phyloP scores from a whole-genome alignment of 371 early-diverging fungal genomes.

The Mortierella polycephala region DNA sequence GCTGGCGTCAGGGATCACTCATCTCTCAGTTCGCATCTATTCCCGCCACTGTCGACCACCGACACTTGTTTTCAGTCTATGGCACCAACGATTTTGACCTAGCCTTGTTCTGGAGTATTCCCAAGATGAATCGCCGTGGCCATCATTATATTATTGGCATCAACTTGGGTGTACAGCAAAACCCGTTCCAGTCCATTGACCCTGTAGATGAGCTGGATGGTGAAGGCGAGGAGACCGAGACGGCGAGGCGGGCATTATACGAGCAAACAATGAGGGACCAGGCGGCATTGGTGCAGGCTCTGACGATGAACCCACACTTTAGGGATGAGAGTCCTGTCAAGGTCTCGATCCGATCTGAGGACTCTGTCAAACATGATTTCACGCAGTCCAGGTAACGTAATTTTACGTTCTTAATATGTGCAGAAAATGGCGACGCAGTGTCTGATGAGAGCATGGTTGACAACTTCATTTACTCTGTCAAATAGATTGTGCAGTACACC shows the following conservation, averaged over 20 bases:
- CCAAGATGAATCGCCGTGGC: conserved; percentile 67
- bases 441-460: too few relatives aligned
- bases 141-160: conserved; percentile 93
- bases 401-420: neutral
- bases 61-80: conserved; percentile 78
- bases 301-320: conserved; percentile 65
- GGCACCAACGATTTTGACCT: conserved; percentile 89
- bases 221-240: conserved; percentile 48
- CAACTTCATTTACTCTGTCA: neutral
- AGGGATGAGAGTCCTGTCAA: conserved; percentile 79
- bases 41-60: conserved; percentile 56
- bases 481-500: conserved; percentile 64
- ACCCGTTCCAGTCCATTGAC: conserved; percentile 65
- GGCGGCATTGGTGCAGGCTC: conserved; percentile 66
- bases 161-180: conserved; percentile 83
- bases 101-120: conserved; percentile 85
- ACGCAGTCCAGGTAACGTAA: conserved; percentile 57
- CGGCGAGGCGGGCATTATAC: conserved; percentile 68
- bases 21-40: conserved; percentile 73
- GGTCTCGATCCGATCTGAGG: conserved; percentile 60
- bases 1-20: conserved; percentile 75
- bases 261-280: conserved; percentile 76
- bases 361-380: conserved; percentile 63
- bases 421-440: too few relatives aligned
- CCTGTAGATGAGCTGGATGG: conserved; percentile 30